phyloP scores from a whole-genome alignment of 2,329 filamentous ascomycete genomes.

The Beauveria varroae region DNA sequence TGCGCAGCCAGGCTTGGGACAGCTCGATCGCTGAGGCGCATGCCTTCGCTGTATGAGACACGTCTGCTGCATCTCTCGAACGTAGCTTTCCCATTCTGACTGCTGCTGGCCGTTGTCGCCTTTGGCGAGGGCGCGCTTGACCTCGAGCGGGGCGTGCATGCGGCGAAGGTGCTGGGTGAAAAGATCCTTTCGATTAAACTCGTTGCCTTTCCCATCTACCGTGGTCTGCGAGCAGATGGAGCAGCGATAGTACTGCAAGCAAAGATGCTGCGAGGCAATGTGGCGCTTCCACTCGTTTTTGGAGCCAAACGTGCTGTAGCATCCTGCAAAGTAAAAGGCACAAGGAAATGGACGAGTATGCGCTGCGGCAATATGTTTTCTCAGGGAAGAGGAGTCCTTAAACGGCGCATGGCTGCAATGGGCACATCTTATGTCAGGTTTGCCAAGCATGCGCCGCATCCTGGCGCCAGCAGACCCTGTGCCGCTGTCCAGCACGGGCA shows the following conservation, averaged over 20 bases:
- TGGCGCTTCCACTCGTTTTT: conserved; percentile 99
- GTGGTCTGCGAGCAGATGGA: conserved; percentile 50
- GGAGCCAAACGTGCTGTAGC: conserved; percentile 73
- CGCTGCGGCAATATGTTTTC: conserved; percentile 60
- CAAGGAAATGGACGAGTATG: conserved; percentile 75
- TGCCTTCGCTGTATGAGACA: conserved; percentile 65
- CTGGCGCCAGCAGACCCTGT: conserved; percentile 34
- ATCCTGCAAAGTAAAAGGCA: conserved; percentile 78
- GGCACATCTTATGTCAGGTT: conserved; percentile 54
- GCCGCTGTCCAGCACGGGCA: conserved; percentile 15
- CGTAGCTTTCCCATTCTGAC: conserved; percentile 55
- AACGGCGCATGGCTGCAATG: conserved; percentile 58
- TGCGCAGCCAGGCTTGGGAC: conserved; percentile 63
- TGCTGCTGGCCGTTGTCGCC: conserved; percentile 49
- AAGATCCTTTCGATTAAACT: conserved; percentile 92
- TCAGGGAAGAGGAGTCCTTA: conserved; percentile 57
- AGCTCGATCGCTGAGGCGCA: conserved; percentile 64
- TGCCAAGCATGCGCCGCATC: conserved; percentile 41
- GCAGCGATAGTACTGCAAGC: conserved; percentile 57
- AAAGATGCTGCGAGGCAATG: conserved; percentile 82
- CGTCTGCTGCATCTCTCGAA: conserved; percentile 62
- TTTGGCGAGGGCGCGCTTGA: conserved; percentile 49
- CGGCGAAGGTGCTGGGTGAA: conserved; percentile 91
- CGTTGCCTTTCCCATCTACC: conserved; percentile 51
- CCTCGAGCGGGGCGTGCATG: conserved; percentile 75